Evolutionary conservation across 1,139 yeast genomes (phyloP).

Genomic region (Geotrichum reessii): DNA sequence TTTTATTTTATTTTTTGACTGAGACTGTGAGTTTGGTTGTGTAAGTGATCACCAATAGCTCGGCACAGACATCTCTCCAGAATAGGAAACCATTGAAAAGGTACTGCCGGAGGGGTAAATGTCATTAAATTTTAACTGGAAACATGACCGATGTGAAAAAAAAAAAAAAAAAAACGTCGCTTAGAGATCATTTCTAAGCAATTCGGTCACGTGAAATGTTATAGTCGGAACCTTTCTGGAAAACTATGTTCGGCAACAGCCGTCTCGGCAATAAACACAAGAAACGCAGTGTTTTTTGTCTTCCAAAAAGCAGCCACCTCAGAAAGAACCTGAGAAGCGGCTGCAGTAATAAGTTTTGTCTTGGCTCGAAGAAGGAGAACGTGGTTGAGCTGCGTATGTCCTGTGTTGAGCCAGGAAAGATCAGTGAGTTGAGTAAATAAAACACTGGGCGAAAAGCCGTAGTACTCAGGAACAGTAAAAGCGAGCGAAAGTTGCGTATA

Average conservation of each 20-base stretch:
- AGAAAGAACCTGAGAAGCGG: neutral
- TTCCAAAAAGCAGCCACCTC: constrained; percentile 10
- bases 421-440: constrained; percentile 4
- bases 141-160: too few species aligned
- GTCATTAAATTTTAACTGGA: too few species aligned
- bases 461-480: constrained; percentile 18
- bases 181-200: too few species aligned
- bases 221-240: neutral
- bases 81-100: too few species aligned
- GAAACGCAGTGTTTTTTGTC: constrained; percentile 1
- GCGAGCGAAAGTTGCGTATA: constrained; percentile 9
- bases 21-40: constrained; percentile 4
- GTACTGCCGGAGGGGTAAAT: too few species aligned
- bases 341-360: neutral
- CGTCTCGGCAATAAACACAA: constrained; percentile 6
- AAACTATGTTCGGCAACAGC: neutral
- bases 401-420: constrained; percentile 10
- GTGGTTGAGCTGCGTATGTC: constrained; percentile 1
- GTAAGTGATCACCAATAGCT: neutral
- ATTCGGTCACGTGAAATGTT: neutral
- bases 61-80: too few species aligned
- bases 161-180: too few species aligned
- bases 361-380: constrained; percentile 5
- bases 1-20: too few species aligned
- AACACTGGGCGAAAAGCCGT: constrained; percentile 3